These are phyloP conservation scores for Aspergillus aculeatus DNA, from an alignment of 2,329 filamentous ascomycete genomes.

Conservation along the genomic window DNA sequence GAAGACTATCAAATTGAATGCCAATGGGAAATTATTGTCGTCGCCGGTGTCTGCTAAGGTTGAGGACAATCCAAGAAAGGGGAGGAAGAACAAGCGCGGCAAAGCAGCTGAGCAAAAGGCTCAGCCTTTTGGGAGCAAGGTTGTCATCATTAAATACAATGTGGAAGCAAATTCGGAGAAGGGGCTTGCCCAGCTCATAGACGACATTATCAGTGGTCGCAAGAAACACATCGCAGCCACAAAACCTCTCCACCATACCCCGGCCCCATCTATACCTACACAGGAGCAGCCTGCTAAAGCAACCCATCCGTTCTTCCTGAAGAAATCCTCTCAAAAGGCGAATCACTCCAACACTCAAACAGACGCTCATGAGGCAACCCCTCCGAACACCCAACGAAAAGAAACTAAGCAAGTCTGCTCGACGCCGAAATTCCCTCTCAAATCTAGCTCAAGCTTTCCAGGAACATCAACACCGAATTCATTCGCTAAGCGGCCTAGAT, in stretches of 20 bases:
- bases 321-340: slow-evolving; percentile 46
- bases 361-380: not conserved
- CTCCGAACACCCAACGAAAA: not conserved
- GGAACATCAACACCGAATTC: slow-evolving; percentile 10
- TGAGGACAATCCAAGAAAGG: slow-evolving; percentile 21
- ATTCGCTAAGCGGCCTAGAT: slow-evolving; percentile 26
- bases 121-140: slow-evolving; percentile 23
- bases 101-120: slow-evolving; percentile 38
- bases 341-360: slow-evolving; percentile 1
- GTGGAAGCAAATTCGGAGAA: slow-evolving; percentile 46
- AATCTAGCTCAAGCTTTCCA: not conserved
- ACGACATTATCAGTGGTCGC: slow-evolving; percentile 56
- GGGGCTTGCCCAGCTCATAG: slow-evolving; percentile 60
- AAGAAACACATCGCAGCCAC: slow-evolving; percentile 28
- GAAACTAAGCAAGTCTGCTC: not conserved
- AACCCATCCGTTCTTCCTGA: slow-evolving; percentile 69
- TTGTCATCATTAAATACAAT: slow-evolving; percentile 63
- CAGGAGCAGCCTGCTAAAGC: slow-evolving; percentile 42
- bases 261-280: slow-evolving; percentile 10
- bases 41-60: slow-evolving; percentile 31
- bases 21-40: slow-evolving; percentile 45
- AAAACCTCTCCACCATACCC: slow-evolving; percentile 22
- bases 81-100: slow-evolving; percentile 30
- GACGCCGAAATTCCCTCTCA: not conserved
- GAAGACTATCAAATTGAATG: slow-evolving; percentile 48